phyloP scores from a whole-genome alignment of 768 basidiomycete genomes.

The Pilatotrama ljubarskyi region DNA sequence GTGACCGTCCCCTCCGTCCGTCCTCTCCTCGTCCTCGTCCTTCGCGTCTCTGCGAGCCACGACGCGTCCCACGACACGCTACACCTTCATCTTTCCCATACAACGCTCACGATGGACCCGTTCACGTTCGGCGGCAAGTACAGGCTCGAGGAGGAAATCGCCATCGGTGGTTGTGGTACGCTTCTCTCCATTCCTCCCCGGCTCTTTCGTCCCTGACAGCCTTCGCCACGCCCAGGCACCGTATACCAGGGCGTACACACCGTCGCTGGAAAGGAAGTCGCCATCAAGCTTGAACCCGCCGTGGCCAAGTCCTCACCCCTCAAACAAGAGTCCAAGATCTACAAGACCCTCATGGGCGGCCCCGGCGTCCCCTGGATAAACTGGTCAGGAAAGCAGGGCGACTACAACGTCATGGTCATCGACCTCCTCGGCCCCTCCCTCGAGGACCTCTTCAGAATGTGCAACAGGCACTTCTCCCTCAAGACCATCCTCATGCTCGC shows the following conservation, averaged over 20 bases:
- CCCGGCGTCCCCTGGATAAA: slow-evolving; percentile 90
- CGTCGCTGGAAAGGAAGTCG: slow-evolving; percentile 79
- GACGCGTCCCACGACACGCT: slow-evolving; percentile 2
- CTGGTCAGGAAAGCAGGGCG: slow-evolving; percentile 88
- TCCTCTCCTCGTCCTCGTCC: background rate
- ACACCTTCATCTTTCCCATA: background rate
- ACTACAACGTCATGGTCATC: slow-evolving; percentile 98
- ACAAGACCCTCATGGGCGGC: slow-evolving; percentile 88
- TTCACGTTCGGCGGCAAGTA: slow-evolving; percentile 73
- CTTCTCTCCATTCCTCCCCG: background rate
- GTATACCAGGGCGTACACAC: slow-evolving; percentile 81
- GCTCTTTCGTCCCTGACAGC: background rate
- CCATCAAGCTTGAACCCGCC: slow-evolving; percentile 80
- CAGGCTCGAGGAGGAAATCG: slow-evolving; percentile 76
- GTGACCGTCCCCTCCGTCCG: background rate
- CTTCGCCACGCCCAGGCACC: slow-evolving; percentile 48
- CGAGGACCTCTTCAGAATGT: slow-evolving; percentile 85
- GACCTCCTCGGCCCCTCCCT: slow-evolving; percentile 91
- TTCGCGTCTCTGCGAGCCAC: background rate
- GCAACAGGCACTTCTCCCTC: slow-evolving; percentile 89
- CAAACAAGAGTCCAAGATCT: slow-evolving; percentile 88
- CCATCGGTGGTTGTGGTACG: slow-evolving; percentile 77
- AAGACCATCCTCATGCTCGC: slow-evolving; percentile 93
- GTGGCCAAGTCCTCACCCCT: slow-evolving; percentile 58
- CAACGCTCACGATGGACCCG: slow-evolving; percentile 28